Evolutionary conservation across 441 rosid genomes (phyloP).

Genomic region (Adansonia rubrostipa): DNA sequence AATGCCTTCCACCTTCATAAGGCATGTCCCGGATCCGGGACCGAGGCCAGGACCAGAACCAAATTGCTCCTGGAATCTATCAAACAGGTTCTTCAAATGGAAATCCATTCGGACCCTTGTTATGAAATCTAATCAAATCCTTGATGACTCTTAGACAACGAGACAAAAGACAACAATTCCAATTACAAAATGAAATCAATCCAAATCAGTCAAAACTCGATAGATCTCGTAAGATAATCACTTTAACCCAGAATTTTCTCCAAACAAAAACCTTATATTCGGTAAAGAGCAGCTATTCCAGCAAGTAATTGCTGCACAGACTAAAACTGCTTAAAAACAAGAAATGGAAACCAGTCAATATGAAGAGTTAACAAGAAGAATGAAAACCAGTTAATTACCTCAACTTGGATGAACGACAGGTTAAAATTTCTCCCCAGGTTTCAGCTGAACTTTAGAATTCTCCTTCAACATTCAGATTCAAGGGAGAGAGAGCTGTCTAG

Average conservation of each 20-base stretch:
- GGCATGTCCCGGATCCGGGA: slow-evolving; percentile 72
- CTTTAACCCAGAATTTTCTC: slow-evolving; percentile 10
- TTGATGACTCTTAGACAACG: slow-evolving; percentile 12
- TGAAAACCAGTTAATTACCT: not conserved
- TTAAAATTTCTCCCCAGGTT: not conserved
- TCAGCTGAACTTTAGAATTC: not conserved
- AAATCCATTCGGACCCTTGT: slow-evolving; percentile 51
- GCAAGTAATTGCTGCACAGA: not conserved
- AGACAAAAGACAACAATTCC: slow-evolving; percentile 20
- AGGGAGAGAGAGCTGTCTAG: slow-evolving; percentile 7
- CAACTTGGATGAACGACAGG: slow-evolving; percentile 10
- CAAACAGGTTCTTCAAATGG: slow-evolving; percentile 70
- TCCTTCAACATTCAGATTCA: slow-evolving; percentile 17
- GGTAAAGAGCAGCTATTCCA: not conserved
- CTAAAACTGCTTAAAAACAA: slow-evolving; percentile 4
- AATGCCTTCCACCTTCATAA: slow-evolving; percentile 66
- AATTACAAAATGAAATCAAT: slow-evolving; percentile 17
- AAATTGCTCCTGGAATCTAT: slow-evolving; percentile 71
- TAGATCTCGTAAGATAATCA: slow-evolving; percentile 13
- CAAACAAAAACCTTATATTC: not conserved
- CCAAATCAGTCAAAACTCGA: not conserved
- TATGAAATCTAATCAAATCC: slow-evolving; percentile 32
- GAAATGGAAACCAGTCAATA: not conserved
- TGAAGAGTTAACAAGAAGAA: not conserved
- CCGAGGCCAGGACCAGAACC: slow-evolving; percentile 85